A percentile compares a stretch with the other conserved stretches of the same genome.
Conservation (phyloP, 2,329 filamentous ascomycete species). For the Westerdykella sp. region DNA sequence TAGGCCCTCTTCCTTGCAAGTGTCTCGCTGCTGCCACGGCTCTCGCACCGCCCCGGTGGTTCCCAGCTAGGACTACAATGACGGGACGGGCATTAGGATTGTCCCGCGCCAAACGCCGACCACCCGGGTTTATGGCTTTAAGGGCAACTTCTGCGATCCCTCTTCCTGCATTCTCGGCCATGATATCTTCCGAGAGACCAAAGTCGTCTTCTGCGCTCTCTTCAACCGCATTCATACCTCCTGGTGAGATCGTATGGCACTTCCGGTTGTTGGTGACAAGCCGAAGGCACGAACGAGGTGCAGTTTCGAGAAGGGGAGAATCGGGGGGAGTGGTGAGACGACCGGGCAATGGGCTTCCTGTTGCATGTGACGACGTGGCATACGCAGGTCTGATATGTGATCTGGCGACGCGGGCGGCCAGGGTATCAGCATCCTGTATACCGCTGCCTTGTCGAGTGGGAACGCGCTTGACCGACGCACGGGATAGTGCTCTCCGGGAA, state of each 20-base stretch:
- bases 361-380: slow-evolving; percentile 34
- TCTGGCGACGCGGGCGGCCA: slow-evolving; percentile 27
- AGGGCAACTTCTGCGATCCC: slow-evolving; percentile 82
- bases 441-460: slow-evolving; percentile 38
- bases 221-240: slow-evolving; percentile 89
- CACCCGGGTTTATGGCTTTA: slow-evolving; percentile 54
- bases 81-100: slow-evolving; percentile 48
- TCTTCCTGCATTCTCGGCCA: slow-evolving; percentile 84
- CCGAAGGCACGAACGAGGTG: slow-evolving; percentile 38
- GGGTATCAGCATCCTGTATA: slow-evolving; percentile 31
- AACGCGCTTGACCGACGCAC: slow-evolving; percentile 34
- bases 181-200: slow-evolving; percentile 79
- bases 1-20: slow-evolving; percentile 73
- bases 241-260: slow-evolving; percentile 56
- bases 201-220: slow-evolving; percentile 84
- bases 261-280: slow-evolving; percentile 49
- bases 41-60: slow-evolving; percentile 80
- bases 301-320: slow-evolving; percentile 28
- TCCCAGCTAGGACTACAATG: slow-evolving; percentile 82
- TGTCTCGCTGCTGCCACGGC: slow-evolving; percentile 82
- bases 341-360: slow-evolving; percentile 29
- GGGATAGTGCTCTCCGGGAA: slow-evolving; percentile 36
- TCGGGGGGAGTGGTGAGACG: slow-evolving; percentile 32
- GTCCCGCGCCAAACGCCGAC: slow-evolving; percentile 49
- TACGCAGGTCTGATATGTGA: slow-evolving; percentile 29